Conservation (phyloP, 352 stramenopile genomes). For the Phytopythium aichiense region DNA sequence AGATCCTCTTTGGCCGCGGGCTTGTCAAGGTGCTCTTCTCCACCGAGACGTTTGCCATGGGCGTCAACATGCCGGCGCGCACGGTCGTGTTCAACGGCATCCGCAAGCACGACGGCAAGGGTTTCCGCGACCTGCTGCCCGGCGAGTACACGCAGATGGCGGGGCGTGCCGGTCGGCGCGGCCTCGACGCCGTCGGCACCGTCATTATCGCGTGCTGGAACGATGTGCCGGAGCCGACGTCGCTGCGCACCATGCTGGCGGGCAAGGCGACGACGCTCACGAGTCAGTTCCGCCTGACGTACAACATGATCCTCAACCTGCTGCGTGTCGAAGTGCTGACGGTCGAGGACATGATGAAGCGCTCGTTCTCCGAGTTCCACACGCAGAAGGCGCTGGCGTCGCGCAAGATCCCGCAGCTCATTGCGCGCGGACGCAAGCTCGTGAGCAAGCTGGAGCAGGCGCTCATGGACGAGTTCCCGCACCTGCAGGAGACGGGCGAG, state of each 20-base stretch:
- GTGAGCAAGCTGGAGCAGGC: slow-evolving; percentile 43
- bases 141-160: slow-evolving; percentile 97
- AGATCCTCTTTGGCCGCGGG: slow-evolving; percentile 97
- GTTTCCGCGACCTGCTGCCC: slow-evolving; percentile 85
- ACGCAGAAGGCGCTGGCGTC: slow-evolving; percentile 86
- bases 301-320: slow-evolving; percentile 98
- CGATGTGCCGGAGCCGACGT: slow-evolving; percentile 95
- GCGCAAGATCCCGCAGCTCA: slow-evolving; percentile 74
- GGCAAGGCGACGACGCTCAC: slow-evolving; percentile 93
- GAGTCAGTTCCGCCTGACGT: slow-evolving; percentile 98
- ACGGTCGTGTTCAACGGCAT: slow-evolving; percentile 97
- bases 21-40: slow-evolving; percentile 98
- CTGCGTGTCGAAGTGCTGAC: slow-evolving; percentile 89
- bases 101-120: slow-evolving; percentile 96
- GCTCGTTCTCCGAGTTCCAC: slow-evolving; percentile 96
- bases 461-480: slow-evolving; percentile 56
- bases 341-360: slow-evolving; percentile 96
- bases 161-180: slow-evolving; percentile 94
- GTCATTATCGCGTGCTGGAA: slow-evolving; percentile 97
- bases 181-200: slow-evolving; percentile 95
- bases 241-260: slow-evolving; percentile 94
- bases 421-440: slow-evolving; percentile 55
- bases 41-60: slow-evolving; percentile 99
- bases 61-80: slow-evolving; percentile 98
- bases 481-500: slow-evolving; percentile 54